Evolutionary conservation across 768 basidiomycete genomes (phyloP).

Genomic region (Tricholoma sp.): DNA sequence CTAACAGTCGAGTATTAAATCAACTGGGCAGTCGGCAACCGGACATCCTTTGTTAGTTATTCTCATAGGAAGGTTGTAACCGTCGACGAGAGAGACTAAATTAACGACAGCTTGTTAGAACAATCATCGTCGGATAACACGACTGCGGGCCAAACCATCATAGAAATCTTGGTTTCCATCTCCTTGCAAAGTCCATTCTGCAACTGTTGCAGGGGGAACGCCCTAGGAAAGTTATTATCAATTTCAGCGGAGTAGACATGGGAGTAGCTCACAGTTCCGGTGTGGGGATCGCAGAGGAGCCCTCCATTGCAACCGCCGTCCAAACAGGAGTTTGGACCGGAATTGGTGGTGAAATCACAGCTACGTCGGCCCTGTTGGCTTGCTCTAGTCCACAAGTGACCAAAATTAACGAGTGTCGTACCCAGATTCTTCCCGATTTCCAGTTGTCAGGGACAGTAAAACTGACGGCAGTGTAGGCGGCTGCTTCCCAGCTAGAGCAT

Average conservation of each 20-base stretch:
- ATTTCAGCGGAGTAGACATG: neutral
- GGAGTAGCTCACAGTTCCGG: slow-evolving; percentile 45
- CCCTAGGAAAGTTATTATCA: slow-evolving; percentile 22
- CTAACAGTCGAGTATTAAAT: no score
- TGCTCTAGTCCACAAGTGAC: neutral
- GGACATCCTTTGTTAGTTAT: slow-evolving; percentile 47
- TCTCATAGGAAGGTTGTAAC: slow-evolving; percentile 51
- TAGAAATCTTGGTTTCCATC: slow-evolving; percentile 43
- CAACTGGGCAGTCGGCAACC: slow-evolving; percentile 45
- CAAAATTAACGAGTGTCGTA: slow-evolving; percentile 5
- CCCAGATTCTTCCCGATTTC: slow-evolving; percentile 62
- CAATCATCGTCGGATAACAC: neutral
- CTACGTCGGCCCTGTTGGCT: slow-evolving; percentile 50
- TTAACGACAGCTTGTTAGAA: no score
- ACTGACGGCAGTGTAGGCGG: slow-evolving; percentile 30
- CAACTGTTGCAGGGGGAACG: slow-evolving; percentile 62
- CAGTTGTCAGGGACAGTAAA: slow-evolving; percentile 59
- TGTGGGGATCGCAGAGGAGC: slow-evolving; percentile 45
- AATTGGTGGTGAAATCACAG: slow-evolving; percentile 53
- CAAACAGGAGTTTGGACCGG: slow-evolving; percentile 52
- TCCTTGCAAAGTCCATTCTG: slow-evolving; percentile 65
- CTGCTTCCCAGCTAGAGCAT: slow-evolving; percentile 34
- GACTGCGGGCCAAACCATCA: slow-evolving; percentile 36
- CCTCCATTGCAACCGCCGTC: slow-evolving; percentile 70
- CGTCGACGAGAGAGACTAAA: slow-evolving; percentile 53